phyloP scores from a whole-genome alignment of 148 eudicot genomes.

The Vaccinium darrowii region DNA sequence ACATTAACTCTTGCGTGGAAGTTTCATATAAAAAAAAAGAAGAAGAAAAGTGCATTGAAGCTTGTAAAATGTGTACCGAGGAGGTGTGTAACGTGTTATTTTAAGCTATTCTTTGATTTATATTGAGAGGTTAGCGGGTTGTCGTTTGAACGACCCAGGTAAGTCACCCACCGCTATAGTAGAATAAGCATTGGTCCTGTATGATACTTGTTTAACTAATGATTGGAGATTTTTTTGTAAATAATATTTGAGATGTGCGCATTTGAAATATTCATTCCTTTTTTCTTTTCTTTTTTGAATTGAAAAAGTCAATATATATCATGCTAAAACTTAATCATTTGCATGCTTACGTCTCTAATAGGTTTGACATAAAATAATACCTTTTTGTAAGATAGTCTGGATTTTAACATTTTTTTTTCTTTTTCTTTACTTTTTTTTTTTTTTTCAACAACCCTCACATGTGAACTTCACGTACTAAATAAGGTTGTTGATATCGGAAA shows the following conservation, averaged over 20 bases:
- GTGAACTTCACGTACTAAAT: background rate
- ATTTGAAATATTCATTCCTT: background rate
- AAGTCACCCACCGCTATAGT: background rate
- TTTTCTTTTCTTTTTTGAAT: background rate
- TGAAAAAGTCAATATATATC: background rate
- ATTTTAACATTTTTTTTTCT: background rate
- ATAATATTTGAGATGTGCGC: background rate
- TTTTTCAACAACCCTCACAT: background rate
- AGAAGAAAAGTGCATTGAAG: background rate
- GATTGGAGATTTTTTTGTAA: background rate
- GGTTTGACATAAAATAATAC: background rate
- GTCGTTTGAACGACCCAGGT: background rate
- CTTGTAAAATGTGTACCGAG: background rate
- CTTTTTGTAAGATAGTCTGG: background rate
- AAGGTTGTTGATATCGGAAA: too few species aligned
- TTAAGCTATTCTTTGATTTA: background rate
- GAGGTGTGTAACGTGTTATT: background rate
- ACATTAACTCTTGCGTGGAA: background rate
- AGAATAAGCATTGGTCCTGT: background rate
- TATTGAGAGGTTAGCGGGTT: background rate
- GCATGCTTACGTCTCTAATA: background rate
- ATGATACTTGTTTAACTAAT: background rate
- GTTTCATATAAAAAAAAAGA: background rate
- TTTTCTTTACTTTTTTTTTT: background rate
- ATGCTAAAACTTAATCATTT: background rate